phyloP scores from a whole-genome alignment of 768 basidiomycete species.

The Russula lepida region DNA sequence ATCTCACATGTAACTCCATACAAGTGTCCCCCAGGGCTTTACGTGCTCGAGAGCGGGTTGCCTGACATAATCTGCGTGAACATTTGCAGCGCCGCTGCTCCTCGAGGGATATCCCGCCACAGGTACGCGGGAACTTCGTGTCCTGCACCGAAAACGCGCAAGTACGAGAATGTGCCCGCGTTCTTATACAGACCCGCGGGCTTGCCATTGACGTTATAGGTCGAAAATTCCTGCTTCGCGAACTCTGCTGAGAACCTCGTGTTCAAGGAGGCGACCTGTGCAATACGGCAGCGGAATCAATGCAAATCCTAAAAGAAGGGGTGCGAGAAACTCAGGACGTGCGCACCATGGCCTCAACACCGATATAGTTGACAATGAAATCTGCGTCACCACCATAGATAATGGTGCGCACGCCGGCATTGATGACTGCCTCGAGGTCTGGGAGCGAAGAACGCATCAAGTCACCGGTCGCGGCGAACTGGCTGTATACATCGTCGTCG shows the following conservation, averaged over 20 bases:
- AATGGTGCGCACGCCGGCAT: conserved; percentile 46
- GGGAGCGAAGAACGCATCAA: conserved; percentile 47
- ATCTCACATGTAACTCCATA: too few relatives aligned
- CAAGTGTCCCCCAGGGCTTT: too few relatives aligned
- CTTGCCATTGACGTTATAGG: conserved; percentile 44
- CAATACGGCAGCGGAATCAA: not conserved
- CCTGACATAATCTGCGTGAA: conserved; percentile 31
- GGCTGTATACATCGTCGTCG: conserved; percentile 36
- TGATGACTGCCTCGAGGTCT: conserved; percentile 47
- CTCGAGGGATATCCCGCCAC: conserved; percentile 23
- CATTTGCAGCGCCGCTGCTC: conserved; percentile 28
- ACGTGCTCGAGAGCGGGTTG: conserved; percentile 25
- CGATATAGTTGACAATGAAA: conserved; percentile 46
- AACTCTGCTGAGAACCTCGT: conserved; percentile 39
- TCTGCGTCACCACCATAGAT: conserved; percentile 55
- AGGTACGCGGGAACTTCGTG: conserved; percentile 30
- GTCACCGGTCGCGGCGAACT: conserved; percentile 44
- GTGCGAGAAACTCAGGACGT: not conserved
- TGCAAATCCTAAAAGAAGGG: not conserved
- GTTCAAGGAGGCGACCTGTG: conserved; percentile 38
- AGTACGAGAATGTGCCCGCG: conserved; percentile 48
- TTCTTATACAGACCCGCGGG: conserved; percentile 48
- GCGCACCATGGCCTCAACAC: conserved; percentile 49
- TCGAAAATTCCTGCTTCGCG: conserved; percentile 36
- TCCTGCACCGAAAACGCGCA: conserved; percentile 42